A percentile compares a stretch with the other conserved stretches of the same genome.
phyloP scores from a whole-genome alignment of 2,329 filamentous ascomycete genomes.

The Fusarium palustre region DNA sequence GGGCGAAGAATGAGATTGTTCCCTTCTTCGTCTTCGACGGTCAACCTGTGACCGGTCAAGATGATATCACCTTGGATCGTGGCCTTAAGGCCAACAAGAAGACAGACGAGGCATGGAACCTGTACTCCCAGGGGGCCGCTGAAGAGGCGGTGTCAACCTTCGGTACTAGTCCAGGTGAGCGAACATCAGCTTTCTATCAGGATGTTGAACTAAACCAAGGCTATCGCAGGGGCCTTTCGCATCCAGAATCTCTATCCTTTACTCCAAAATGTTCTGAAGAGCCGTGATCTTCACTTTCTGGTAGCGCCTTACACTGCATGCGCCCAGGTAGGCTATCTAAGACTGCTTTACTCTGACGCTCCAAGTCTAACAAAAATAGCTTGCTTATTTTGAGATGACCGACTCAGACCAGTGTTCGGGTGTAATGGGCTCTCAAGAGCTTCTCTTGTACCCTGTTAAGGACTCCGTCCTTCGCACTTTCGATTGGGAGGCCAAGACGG shows the following conservation, averaged over 20 bases:
- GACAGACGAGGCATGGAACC: slow-evolving; percentile 83
- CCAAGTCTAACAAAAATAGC: slow-evolving; percentile 58
- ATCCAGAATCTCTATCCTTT: slow-evolving; percentile 80
- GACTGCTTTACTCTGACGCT: background rate
- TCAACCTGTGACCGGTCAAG: slow-evolving; percentile 80
- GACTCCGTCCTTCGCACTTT: slow-evolving; percentile 76
- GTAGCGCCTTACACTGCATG: slow-evolving; percentile 90
- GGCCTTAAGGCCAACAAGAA: slow-evolving; percentile 74
- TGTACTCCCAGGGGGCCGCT: slow-evolving; percentile 85
- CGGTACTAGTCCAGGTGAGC: slow-evolving; percentile 77
- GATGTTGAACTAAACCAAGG: slow-evolving; percentile 45
- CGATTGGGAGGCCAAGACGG: slow-evolving; percentile 75
- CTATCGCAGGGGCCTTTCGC: slow-evolving; percentile 71
- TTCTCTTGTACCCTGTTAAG: slow-evolving; percentile 86
- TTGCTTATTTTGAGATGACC: slow-evolving; percentile 80
- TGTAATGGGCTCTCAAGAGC: slow-evolving; percentile 85
- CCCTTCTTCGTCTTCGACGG: slow-evolving; percentile 94
- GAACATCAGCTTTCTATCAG: background rate
- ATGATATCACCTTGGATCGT: slow-evolving; percentile 74
- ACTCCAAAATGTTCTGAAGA: slow-evolving; percentile 78
- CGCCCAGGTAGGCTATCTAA: slow-evolving; percentile 73
- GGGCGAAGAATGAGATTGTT: slow-evolving; percentile 76
- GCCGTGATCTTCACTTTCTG: slow-evolving; percentile 77
- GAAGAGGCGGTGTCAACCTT: slow-evolving; percentile 87
- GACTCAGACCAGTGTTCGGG: slow-evolving; percentile 77